Evolutionary conservation across 2,329 filamentous ascomycete species (phyloP).

Genomic region (Fusarium compactum): DNA sequence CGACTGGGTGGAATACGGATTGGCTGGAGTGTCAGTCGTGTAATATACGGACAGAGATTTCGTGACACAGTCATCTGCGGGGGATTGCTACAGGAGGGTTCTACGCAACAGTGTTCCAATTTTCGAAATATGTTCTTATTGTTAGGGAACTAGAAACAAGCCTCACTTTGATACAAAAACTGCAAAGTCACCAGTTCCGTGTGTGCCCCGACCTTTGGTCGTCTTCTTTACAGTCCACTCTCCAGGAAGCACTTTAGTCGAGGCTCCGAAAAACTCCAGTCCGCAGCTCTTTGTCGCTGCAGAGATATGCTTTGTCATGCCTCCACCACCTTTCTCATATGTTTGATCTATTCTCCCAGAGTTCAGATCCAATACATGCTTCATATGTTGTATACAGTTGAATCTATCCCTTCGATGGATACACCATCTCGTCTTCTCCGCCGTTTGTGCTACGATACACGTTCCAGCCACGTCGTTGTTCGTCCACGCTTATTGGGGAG

Average conservation of each 20-base stretch:
- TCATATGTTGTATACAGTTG: conserved; percentile 40
- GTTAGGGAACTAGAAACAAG: conserved; percentile 29
- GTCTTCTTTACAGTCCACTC: conserved; percentile 29
- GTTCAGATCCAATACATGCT: conserved; percentile 32
- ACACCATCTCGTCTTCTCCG: conserved; percentile 23
- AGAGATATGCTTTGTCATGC: conserved; percentile 34
- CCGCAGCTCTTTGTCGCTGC: conserved; percentile 42
- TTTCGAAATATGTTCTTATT: conserved; percentile 41
- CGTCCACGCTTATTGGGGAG: conserved; percentile 44
- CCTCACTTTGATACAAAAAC: conserved; percentile 34
- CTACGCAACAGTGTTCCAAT: conserved; percentile 21
- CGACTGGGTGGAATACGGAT: neutral
- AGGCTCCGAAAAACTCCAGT: conserved; percentile 40
- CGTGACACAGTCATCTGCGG: neutral
- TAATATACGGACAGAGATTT: neutral
- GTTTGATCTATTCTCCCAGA: conserved; percentile 13
- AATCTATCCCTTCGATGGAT: conserved; percentile 18
- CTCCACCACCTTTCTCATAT: conserved; percentile 7
- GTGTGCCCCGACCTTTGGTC: conserved; percentile 20
- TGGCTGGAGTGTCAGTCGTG: neutral
- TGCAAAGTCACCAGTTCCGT: conserved; percentile 20
- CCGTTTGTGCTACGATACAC: conserved; percentile 29
- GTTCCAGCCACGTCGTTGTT: conserved; percentile 5
- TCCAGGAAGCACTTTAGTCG: conserved; percentile 26
- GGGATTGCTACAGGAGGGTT: neutral